Evolutionary conservation across 2,329 filamentous ascomycete genomes (phyloP), one percentile per base, ranked within the genome.

Genomic region (Sporothrix euskadiensis): DNA sequence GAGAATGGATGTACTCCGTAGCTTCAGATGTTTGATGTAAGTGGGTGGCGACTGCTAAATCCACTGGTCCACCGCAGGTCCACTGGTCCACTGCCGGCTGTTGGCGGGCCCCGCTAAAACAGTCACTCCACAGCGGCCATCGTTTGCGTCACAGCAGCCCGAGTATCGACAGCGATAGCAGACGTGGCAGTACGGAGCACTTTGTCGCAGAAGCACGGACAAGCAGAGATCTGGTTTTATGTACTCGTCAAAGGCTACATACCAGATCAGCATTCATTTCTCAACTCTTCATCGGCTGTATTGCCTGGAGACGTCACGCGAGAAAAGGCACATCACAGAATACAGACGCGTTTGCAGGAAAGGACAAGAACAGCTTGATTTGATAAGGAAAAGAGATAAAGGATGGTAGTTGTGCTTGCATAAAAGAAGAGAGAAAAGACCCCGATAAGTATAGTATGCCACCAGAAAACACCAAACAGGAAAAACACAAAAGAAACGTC

Each of bases 81-180:
- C 26, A 26, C 44, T 6, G 57, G 57, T 35, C 35, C 35, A 35
- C 35, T 35, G 35, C 57, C 57, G 32, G 57, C 57, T 61, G 32
- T 47, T 47, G n/a, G 39, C 16, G 3, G 9, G 47, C 61, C 39
- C 61, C 39, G 61, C 61, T 30, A 47, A 47, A 44, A 44, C 22
- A 12, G 30, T 30, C 61, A 66, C 61, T 44, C 61, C 61, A 66
- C 61, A 66, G 61, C 61, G 57, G 26, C 1, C 3, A 66, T 66
- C 61, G 61, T 66, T 47, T 44, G 59, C 59, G 61, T 66, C 61
- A 66, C 61, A 47, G n/a, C 3, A n/a, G 30, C 30, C n/a, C 9
- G 22, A 22, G 16, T 1, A 9, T 19, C 49, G n/a, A n/a, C 4
- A 49, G n/a, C 19, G n/a, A 14, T 54, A 12, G 14, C 10, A 7